Conservation (phyloP, 2,329 filamentous ascomycete species). For the Incumbomyces lentus region DNA sequence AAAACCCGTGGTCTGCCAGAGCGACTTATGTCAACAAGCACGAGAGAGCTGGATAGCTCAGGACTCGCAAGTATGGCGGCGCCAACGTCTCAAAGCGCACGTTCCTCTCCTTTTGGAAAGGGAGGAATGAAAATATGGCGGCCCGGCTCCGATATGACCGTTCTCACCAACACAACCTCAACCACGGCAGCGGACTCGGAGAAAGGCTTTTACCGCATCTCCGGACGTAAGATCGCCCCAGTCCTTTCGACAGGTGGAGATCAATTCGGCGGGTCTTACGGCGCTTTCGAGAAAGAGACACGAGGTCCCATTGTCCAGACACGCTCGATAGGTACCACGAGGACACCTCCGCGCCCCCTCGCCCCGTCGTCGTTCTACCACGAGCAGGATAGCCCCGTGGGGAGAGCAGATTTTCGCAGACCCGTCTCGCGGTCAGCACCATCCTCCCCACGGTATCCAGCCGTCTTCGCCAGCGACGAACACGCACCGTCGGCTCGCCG, state of each 20-base stretch:
- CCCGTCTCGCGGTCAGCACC: constrained; percentile 15
- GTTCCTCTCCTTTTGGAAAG: constrained; percentile 20
- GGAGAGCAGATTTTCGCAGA: constrained; percentile 10
- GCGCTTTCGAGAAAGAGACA: constrained; percentile 19
- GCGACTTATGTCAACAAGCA: constrained; percentile 10
- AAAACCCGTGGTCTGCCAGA: constrained; percentile 21
- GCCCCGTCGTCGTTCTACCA: constrained; percentile 24
- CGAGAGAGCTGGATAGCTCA: background rate
- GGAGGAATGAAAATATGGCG: constrained; percentile 28
- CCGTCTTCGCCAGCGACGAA: constrained; percentile 3
- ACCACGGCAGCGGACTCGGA: constrained; percentile 25
- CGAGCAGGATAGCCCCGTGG: constrained; percentile 23
- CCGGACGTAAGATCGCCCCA: constrained; percentile 38
- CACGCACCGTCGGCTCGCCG: constrained; percentile 2
- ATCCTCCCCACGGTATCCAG: constrained; percentile 9
- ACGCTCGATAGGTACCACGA: constrained; percentile 11
- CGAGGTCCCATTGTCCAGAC: background rate
- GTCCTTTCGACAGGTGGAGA: constrained; percentile 38
- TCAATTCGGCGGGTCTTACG: constrained; percentile 17
- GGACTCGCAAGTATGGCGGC: constrained; percentile 12
- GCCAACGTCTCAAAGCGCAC: constrained; percentile 23
- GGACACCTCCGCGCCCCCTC: constrained; percentile 14
- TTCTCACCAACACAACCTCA: constrained; percentile 23
- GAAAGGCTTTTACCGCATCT: constrained; percentile 40
- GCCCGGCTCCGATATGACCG: constrained; percentile 19